Percentiles rank a stretch among this genome's conserved stretches.
These are phyloP conservation scores for Cantharellus cinnabarinus DNA, from an alignment of 768 basidiomycete species.

Conservation along the genomic window DNA sequence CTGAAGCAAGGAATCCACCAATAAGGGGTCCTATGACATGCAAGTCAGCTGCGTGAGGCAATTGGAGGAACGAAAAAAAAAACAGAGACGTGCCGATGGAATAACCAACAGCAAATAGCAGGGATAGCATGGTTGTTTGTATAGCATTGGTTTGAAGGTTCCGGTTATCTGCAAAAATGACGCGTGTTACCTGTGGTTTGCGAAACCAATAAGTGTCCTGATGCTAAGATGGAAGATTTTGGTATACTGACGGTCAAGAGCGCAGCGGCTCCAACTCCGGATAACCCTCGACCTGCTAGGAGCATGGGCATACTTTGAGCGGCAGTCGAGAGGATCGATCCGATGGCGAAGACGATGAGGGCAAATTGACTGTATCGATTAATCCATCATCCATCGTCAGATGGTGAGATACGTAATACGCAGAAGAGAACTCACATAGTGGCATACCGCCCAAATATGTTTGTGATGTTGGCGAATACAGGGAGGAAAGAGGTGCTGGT, in stretches of 20 bases:
- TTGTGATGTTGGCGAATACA: slow-evolving; percentile 28
- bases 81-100: slow-evolving; percentile 1
- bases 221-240: slow-evolving; percentile 1
- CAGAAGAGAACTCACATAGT: slow-evolving; percentile 14
- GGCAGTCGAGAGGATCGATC: slow-evolving; percentile 28
- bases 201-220: not conserved
- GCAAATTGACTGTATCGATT: slow-evolving; percentile 17
- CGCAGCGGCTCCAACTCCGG: slow-evolving; percentile 11
- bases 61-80: not conserved
- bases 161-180: slow-evolving; percentile 24
- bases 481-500: slow-evolving; percentile 34
- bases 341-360: slow-evolving; percentile 26
- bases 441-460: slow-evolving; percentile 30
- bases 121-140: slow-evolving; percentile 23
- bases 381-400: not conserved
- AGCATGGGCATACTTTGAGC: slow-evolving; percentile 26
- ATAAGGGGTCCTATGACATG: slow-evolving; percentile 23
- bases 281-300: slow-evolving; percentile 24
- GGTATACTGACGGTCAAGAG: slow-evolving; percentile 8
- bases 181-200: slow-evolving; percentile 20
- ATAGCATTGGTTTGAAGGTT: slow-evolving; percentile 25
- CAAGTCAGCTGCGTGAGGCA: not conserved
- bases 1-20: slow-evolving; percentile 22
- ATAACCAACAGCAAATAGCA: slow-evolving; percentile 26
- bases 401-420: not conserved